phyloP scores from a whole-genome alignment of 805 yeast genomes.

The Kurtzmaniella fragi region DNA sequence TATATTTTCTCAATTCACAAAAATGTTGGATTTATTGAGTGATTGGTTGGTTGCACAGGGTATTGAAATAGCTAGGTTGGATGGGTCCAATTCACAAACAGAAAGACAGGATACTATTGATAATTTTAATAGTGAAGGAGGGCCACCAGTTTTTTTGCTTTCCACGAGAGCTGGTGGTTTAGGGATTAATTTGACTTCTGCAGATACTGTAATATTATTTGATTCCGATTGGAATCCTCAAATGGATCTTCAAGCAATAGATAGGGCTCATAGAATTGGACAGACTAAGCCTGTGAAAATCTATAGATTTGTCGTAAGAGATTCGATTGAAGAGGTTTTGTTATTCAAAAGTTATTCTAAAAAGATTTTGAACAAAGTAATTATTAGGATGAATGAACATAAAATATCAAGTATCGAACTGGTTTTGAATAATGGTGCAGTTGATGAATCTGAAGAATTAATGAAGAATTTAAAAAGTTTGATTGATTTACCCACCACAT shows the following conservation, averaged over 20 bases:
- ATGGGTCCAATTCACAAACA: constrained; percentile 66
- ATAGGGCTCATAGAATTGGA: constrained; percentile 90
- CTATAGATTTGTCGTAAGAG: constrained; percentile 68
- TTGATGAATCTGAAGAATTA: constrained; percentile 1
- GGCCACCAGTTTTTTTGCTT: constrained; percentile 54
- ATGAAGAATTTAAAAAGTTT: constrained; percentile 11
- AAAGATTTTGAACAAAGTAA: constrained; percentile 70
- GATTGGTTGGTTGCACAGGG: constrained; percentile 60
- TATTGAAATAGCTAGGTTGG: constrained; percentile 55
- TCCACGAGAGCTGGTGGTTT: constrained; percentile 95
- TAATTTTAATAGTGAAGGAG: constrained; percentile 35
- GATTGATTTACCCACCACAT: constrained; percentile 4
- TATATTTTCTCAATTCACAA: constrained; percentile 83
- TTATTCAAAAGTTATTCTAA: constrained; percentile 77
- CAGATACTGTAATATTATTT: constrained; percentile 85
- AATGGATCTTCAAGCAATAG: constrained; percentile 94
- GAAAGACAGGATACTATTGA: constrained; percentile 63
- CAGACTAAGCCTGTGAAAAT: constrained; percentile 80
- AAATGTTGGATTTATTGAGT: constrained; percentile 72
- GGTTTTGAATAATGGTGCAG: constrained; percentile 16
- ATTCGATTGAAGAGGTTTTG: constrained; percentile 80
- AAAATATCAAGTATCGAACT: constrained; percentile 23
- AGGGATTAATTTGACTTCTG: constrained; percentile 80
- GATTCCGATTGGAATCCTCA: constrained; percentile 99
- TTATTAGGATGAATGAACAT: constrained; percentile 41